These are phyloP conservation scores for Fusarium sp. DNA, from an alignment of 2,329 filamentous ascomycete genomes.

Conservation along the genomic window DNA sequence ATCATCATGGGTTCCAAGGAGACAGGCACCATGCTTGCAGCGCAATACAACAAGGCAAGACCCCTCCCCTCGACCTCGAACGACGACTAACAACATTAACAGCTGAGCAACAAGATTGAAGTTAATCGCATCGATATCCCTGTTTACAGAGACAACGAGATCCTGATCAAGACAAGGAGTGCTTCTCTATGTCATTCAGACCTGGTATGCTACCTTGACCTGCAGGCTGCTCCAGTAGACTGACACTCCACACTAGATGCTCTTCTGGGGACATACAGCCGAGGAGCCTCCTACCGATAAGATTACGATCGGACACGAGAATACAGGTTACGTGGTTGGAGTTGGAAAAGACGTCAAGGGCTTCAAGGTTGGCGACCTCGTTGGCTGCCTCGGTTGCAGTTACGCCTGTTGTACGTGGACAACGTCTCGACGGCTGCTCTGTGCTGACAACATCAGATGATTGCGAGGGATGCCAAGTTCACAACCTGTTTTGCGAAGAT, in stretches of 20 bases:
- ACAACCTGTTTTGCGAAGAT: conserved; percentile 54
- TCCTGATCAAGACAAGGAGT: background rate
- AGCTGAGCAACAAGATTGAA: background rate
- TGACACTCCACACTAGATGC: background rate
- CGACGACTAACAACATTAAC: background rate
- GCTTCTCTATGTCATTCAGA: background rate
- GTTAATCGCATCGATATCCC: background rate
- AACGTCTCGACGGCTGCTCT: fast-evolving
- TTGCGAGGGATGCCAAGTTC: conserved; percentile 55
- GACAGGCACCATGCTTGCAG: background rate
- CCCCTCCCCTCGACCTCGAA: background rate
- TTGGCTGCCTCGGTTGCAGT: conserved; percentile 59
- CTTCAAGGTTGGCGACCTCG: conserved; percentile 55
- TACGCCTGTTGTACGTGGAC: conserved; percentile 51
- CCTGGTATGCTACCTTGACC: background rate
- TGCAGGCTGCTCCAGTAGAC: background rate
- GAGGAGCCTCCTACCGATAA: background rate
- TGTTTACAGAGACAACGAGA: background rate
- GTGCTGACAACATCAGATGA: background rate
- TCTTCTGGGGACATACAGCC: background rate
- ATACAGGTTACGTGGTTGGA: conserved; percentile 56
- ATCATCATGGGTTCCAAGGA: background rate
- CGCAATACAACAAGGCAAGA: background rate
- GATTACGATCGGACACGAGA: conserved; percentile 54
- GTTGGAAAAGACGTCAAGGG: conserved; percentile 50